These are phyloP conservation scores for Pelargonium fulgidum DNA, from an alignment of 441 rosid genomes.

Conservation along the genomic window DNA sequence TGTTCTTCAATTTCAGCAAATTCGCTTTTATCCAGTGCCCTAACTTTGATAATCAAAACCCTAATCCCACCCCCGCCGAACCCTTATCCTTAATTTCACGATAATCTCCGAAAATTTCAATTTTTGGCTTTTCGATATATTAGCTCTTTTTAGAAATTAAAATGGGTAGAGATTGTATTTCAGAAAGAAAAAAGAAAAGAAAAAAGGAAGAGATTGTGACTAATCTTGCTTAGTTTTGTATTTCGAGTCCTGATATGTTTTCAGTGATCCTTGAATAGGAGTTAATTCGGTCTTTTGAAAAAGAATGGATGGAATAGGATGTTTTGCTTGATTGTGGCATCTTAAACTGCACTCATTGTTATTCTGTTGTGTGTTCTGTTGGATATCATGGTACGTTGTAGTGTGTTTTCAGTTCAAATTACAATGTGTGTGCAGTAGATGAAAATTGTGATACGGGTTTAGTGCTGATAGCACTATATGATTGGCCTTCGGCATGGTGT, in stretches of 20 bases:
- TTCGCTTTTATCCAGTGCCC: background rate
- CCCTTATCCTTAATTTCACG: background rate
- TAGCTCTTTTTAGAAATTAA: background rate
- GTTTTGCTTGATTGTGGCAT: constrained; percentile 2
- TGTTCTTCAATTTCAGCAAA: background rate
- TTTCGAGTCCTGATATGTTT: background rate
- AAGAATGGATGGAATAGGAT: background rate
- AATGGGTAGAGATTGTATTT: too few species aligned
- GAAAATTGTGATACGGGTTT: background rate
- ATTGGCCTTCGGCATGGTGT: constrained; percentile 2
- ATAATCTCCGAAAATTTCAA: background rate
- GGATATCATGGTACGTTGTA: background rate
- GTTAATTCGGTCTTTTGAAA: background rate
- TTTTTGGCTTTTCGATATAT: background rate
- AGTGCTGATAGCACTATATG: background rate
- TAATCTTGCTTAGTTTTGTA: background rate
- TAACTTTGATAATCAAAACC: constrained; percentile 7
- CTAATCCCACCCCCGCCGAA: constrained; percentile 7
- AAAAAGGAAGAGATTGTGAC: background rate
- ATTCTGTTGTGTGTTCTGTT: background rate
- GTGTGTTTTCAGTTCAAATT: background rate
- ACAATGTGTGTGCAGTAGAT: background rate
- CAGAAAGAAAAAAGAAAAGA: background rate
- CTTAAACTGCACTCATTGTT: background rate
- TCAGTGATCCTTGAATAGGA: background rate